Base-by-base conservation (phyloP, 805 yeast species). In the Saccharomycopsis javanensis region DNA sequence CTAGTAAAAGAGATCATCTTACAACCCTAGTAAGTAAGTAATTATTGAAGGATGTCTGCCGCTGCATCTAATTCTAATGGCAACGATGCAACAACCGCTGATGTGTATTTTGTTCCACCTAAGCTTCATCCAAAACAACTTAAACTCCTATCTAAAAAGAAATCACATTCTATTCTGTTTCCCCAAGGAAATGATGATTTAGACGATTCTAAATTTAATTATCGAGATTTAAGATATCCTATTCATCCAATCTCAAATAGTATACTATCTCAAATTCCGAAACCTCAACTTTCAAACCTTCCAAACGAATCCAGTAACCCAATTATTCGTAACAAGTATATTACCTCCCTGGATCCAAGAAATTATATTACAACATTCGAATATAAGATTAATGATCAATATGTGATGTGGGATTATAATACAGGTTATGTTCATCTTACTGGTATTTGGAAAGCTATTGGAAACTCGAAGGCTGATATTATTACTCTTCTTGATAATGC, bases 371-470 rank as follows among this genome's bases (percentile, higher is more conserved):
- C 88, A 1, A 94, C 86, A 5, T 86, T 75, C 65, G 94, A 88
- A 69, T 88, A 83, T 70, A 75, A 73, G 65, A 68, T 87, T 57
- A 83, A 83, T 63, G 80, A 77, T 58, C 85, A 86, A 64, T 80
- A 89, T 80, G 79, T 89, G 56, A 82, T 88, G 61, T 89, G 96
- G 96, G 94, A 86, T 68, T 83, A 85, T 66, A 79, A 78, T 62
- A 82, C 94, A 1, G 96, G 96, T 0, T 84, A 83, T 67, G 96
- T 89, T 10, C 95, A 88, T 64, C 75, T 89, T 54, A 89, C 96
- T 0, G 96, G 96, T 0, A 77, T 89, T 54, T 89, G 96, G 96
- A 87, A 90, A 68, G 80, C 83, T 7, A 71, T 80, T 51, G 86
- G 86, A 8, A 79, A 82, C 67, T 69, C 77, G 30, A 88, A 86